Conservation (phyloP, 73 alveolate species). For the Strombidium stylifer region DNA sequence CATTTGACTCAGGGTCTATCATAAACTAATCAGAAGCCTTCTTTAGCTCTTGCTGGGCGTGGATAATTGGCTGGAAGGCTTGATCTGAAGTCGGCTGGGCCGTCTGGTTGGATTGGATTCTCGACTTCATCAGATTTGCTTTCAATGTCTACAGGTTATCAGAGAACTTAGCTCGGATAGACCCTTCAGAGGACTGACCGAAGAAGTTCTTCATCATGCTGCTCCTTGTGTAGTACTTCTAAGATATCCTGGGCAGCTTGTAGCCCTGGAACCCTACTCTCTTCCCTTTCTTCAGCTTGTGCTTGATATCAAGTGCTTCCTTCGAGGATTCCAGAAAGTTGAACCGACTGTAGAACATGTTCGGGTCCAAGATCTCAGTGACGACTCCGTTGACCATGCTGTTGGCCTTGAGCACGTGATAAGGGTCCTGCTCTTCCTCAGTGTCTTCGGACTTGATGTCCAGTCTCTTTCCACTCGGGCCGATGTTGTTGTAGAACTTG, state of each 20-base stretch:
- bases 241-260: slow-evolving; percentile 1
- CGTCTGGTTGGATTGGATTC: too few species aligned
- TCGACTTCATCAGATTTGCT: too few species aligned
- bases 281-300: too few species aligned
- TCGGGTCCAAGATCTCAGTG: slow-evolving; percentile 22
- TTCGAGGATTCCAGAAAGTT: slow-evolving; percentile 14
- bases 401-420: not conserved
- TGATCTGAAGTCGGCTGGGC: too few species aligned
- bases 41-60: too few species aligned
- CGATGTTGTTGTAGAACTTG: not conserved
- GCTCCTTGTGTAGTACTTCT: slow-evolving; percentile 27
- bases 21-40: too few species aligned
- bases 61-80: too few species aligned
- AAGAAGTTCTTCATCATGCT: slow-evolving; percentile 6
- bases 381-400: not conserved
- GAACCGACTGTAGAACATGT: slow-evolving; percentile 14
- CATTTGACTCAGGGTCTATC: too few species aligned
- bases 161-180: not conserved
- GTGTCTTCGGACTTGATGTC: too few species aligned
- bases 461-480: not conserved
- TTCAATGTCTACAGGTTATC: too few species aligned
- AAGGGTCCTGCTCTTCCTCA: too few species aligned
- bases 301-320: slow-evolving; percentile 14
- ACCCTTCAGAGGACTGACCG: slow-evolving; percentile 29
- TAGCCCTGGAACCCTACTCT: not conserved